phyloP scores from a whole-genome alignment of 1,284 basidiomycete genomes.

The Cystobasidium pallidum region DNA sequence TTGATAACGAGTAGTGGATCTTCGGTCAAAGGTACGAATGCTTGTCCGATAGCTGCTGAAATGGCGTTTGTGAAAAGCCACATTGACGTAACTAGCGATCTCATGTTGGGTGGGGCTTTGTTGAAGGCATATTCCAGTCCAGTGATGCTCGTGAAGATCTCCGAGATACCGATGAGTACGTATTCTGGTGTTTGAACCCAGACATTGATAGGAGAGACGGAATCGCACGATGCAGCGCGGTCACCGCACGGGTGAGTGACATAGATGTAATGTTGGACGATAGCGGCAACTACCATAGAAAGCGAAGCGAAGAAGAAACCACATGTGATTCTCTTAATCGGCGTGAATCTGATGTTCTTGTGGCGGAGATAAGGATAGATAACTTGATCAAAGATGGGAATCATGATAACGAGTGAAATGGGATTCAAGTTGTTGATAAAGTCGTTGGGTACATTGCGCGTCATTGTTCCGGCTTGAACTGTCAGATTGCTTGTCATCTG shows the following conservation, averaged over 20 bases:
- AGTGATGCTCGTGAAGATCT: conserved; percentile 82
- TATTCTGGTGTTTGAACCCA: conserved; percentile 64
- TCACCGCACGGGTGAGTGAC: conserved; percentile 67
- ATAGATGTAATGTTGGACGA: conserved; percentile 73
- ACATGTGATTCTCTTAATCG: conserved; percentile 71
- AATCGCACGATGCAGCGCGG: conserved; percentile 61
- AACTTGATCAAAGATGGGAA: conserved; percentile 45
- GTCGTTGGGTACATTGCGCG: conserved; percentile 78
- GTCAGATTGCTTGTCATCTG: conserved; percentile 69
- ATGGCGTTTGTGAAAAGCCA: conserved; percentile 56
- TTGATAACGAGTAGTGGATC: conserved; percentile 62
- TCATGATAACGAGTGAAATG: conserved; percentile 64
- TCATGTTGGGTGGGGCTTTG: conserved; percentile 62
- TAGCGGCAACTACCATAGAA: conserved; percentile 66
- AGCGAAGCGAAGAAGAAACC: conserved; percentile 67
- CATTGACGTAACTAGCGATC: conserved; percentile 56
- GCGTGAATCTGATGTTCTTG: conserved; percentile 68
- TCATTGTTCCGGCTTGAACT: conserved; percentile 60
- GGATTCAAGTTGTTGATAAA: conserved; percentile 79
- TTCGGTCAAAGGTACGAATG: conserved; percentile 62
- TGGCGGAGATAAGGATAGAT: conserved; percentile 77
- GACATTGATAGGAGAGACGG: conserved; percentile 66
- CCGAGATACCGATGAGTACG: conserved; percentile 59
- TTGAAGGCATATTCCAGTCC: conserved; percentile 82
- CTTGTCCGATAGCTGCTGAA: conserved; percentile 60